These are phyloP conservation scores for Solioccasus polychromus DNA, from an alignment of 768 basidiomycete species.

Conservation along the genomic window DNA sequence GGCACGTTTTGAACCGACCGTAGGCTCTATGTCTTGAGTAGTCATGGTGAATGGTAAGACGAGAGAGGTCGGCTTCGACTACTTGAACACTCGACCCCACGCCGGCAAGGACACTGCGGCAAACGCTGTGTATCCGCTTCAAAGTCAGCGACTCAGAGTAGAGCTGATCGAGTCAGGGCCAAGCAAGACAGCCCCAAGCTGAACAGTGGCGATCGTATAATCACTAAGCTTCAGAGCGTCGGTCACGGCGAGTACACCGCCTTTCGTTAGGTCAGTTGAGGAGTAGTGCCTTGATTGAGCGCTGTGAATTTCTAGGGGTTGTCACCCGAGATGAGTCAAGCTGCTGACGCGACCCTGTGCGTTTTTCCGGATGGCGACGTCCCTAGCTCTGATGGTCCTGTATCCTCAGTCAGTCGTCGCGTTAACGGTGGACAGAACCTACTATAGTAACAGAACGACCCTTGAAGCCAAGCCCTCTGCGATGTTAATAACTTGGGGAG, in stretches of 20 bases:
- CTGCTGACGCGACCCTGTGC: conserved; percentile 22
- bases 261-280: not conserved
- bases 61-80: not conserved
- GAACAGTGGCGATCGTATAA: not conserved
- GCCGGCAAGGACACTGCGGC: conserved; percentile 10
- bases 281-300: not conserved
- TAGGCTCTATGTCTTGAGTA: conserved; percentile 19
- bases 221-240: not conserved
- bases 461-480: too few species aligned
- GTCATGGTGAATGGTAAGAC: conserved; percentile 14
- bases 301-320: conserved; percentile 2
- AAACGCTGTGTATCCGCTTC: conserved; percentile 19
- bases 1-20: conserved; percentile 28
- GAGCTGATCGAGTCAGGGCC: too few species aligned
- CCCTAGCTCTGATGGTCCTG: too few species aligned
- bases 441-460: too few species aligned
- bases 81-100: conserved; percentile 8
- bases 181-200: not conserved
- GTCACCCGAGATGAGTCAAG: conserved; percentile 19
- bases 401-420: too few species aligned
- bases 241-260: not conserved
- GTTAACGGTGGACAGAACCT: too few species aligned
- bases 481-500: too few species aligned
- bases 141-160: conserved; percentile 33
- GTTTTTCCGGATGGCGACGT: not conserved